These are phyloP conservation scores for Scutellaria minor DNA, from an alignment of 257 asterid genomes.

Conservation along the genomic window DNA sequence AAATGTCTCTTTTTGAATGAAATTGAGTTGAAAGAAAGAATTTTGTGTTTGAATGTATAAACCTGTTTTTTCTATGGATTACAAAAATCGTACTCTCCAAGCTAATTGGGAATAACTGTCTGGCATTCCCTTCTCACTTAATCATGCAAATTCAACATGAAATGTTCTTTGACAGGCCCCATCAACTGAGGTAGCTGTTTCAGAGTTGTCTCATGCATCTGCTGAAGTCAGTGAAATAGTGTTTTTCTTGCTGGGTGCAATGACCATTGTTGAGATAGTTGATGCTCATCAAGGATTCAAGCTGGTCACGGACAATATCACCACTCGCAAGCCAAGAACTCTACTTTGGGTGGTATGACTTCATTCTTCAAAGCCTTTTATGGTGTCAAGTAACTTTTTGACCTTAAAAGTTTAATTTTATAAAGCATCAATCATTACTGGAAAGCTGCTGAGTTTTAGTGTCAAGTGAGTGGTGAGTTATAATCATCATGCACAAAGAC, in stretches of 20 bases:
- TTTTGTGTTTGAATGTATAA: neutral
- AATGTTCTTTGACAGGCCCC: constrained; percentile 76
- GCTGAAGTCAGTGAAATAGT: constrained; percentile 97
- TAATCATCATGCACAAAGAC: no score
- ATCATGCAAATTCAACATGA: constrained; percentile 31
- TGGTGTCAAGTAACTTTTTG: neutral
- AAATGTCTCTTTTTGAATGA: neutral
- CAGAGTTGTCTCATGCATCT: constrained; percentile 94
- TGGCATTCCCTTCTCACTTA: constrained; percentile 14
- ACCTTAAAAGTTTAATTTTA: no score
- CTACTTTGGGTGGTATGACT: constrained; percentile 95
- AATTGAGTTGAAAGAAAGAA: neutral
- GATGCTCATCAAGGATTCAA: constrained; percentile 99
- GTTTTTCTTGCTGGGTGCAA: constrained; percentile 94
- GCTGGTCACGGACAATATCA: constrained; percentile 89
- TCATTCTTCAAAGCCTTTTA: constrained; percentile 29
- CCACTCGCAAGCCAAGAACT: constrained; percentile 89
- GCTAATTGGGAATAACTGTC: neutral
- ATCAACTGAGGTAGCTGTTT: constrained; percentile 83
- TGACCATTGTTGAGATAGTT: constrained; percentile 96
- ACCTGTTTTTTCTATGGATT: constrained; percentile 19
- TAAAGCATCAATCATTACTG: no score
- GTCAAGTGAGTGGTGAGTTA: no score
- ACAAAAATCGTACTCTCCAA: neutral
- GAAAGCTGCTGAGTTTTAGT: no score